Evolutionary conservation across 2,329 filamentous ascomycete species (phyloP).

Genomic region (Hypocrella siamensis): DNA sequence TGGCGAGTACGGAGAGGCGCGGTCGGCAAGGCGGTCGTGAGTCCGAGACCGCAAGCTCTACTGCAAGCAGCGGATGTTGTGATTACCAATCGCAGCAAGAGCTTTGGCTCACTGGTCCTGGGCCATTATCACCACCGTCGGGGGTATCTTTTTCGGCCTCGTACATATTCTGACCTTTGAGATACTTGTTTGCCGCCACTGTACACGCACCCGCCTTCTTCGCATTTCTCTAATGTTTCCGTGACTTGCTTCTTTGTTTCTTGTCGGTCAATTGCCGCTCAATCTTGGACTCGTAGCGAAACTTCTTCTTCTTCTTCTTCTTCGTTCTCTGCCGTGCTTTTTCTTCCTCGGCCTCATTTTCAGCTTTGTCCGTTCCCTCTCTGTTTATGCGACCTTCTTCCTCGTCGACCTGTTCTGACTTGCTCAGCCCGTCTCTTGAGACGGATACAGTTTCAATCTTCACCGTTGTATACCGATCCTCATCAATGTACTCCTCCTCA

Average conservation of each 20-base stretch:
- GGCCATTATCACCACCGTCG: too few relatives aligned
- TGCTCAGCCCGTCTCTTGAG: slow-evolving; percentile 55
- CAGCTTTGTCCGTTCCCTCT: slow-evolving; percentile 13
- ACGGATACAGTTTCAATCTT: slow-evolving; percentile 81
- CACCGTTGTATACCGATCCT: slow-evolving; percentile 90
- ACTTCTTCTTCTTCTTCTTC: slow-evolving; percentile 81
- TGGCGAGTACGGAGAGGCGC: too few relatives aligned
- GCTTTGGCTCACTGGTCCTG: too few relatives aligned
- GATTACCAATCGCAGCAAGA: too few relatives aligned
- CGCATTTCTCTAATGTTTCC: slow-evolving; percentile 6
- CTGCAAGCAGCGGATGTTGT: too few relatives aligned
- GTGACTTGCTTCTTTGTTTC: slow-evolving; percentile 51
- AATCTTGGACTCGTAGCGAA: slow-evolving; percentile 79
- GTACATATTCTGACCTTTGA: too few relatives aligned
- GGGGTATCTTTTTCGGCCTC: too few relatives aligned
- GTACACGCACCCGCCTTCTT: too few relatives aligned
- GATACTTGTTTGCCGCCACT: too few relatives aligned
- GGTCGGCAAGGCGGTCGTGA: too few relatives aligned
- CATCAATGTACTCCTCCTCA: slow-evolving; percentile 90
- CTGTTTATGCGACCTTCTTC: slow-evolving; percentile 8
- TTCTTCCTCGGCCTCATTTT: slow-evolving; percentile 14
- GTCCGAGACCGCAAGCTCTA: too few relatives aligned
- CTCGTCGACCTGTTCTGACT: slow-evolving; percentile 23
- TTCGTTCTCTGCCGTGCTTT: slow-evolving; percentile 13
- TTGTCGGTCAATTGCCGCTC: slow-evolving; percentile 61